These are phyloP conservation scores for Trypanosoma boissoni DNA, from an alignment of 208 protist genomes.

Conservation along the genomic window DNA sequence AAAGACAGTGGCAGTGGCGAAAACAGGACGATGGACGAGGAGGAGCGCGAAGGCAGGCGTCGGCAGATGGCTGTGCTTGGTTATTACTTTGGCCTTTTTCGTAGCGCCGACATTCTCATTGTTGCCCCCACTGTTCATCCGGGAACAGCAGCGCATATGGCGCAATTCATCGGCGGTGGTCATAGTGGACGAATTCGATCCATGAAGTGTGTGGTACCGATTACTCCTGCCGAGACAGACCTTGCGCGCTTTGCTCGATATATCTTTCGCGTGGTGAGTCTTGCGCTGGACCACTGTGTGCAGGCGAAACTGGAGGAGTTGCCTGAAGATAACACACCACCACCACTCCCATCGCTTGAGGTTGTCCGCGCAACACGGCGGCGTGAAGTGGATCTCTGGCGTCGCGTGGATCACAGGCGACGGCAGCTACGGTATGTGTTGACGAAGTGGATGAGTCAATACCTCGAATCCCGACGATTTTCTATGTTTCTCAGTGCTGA, in stretches of 20 bases:
- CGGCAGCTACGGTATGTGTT: conserved; percentile 82
- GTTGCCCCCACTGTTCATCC: conserved; percentile 45
- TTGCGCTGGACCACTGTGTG: conserved; percentile 37
- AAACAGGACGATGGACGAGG: background rate
- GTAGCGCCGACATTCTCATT: conserved; percentile 59
- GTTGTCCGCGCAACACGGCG: conserved; percentile 17
- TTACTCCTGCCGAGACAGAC: conserved; percentile 34
- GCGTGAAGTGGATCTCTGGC: conserved; percentile 42
- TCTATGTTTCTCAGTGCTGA: conserved; percentile 58
- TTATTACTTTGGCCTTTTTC: conserved; percentile 63
- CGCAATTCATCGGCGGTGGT: no score
- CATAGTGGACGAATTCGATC: no score
- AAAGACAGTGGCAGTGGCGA: background rate
- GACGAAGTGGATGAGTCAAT: conserved; percentile 72
- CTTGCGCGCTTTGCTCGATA: conserved; percentile 47
- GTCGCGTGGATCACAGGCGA: conserved; percentile 73
- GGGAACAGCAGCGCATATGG: no score
- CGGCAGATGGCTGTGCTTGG: conserved; percentile 35
- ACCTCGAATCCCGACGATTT: conserved; percentile 55
- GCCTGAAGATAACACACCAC: conserved; percentile 21
- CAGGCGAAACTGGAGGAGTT: conserved; percentile 1
- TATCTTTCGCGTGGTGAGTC: conserved; percentile 39
- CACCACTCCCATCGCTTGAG: conserved; percentile 20
- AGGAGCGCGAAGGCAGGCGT: conserved; percentile 17
- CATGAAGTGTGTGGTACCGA: conserved; percentile 19